These are phyloP conservation scores for Monosporascus cannonballus DNA, from an alignment of 2,329 filamentous ascomycete species.

Conservation along the genomic window DNA sequence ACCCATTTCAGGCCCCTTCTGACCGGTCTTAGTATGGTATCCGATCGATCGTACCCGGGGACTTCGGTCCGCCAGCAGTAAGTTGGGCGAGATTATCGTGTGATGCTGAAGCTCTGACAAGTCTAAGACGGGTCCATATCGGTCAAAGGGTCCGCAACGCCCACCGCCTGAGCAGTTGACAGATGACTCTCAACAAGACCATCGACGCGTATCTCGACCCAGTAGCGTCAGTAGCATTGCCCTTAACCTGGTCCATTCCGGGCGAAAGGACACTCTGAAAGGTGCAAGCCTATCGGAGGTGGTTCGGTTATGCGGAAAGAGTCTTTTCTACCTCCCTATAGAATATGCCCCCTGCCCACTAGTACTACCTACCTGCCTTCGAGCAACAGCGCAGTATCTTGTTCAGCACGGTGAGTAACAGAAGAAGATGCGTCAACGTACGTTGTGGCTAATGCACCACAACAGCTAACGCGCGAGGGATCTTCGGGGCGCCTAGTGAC, in stretches of 20 bases:
- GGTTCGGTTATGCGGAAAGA: constrained; percentile 57
- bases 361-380: constrained; percentile 58
- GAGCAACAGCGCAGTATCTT: constrained; percentile 59
- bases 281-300: constrained; percentile 50
- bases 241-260: constrained; percentile 35
- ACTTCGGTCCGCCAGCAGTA: constrained; percentile 18
- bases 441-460: background rate
- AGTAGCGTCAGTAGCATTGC: constrained; percentile 53
- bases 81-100: constrained; percentile 4
- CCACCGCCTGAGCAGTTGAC: constrained; percentile 26
- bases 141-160: constrained; percentile 27
- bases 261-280: constrained; percentile 39
- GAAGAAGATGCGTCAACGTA: background rate
- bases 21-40: constrained; percentile 46
- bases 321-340: constrained; percentile 52
- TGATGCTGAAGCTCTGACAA: background rate
- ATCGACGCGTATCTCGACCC: constrained; percentile 32
- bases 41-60: constrained; percentile 24
- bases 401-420: constrained; percentile 48
- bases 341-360: constrained; percentile 53
- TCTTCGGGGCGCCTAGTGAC: constrained; percentile 60
- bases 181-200: constrained; percentile 18
- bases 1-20: constrained; percentile 1
- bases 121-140: background rate
- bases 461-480: constrained; percentile 43